Evolutionary conservation across 495 filamentous ascomycete species (phyloP), one percentile per base, ranked within the genome.

Genomic region (Beverwykella pulmonaria): DNA sequence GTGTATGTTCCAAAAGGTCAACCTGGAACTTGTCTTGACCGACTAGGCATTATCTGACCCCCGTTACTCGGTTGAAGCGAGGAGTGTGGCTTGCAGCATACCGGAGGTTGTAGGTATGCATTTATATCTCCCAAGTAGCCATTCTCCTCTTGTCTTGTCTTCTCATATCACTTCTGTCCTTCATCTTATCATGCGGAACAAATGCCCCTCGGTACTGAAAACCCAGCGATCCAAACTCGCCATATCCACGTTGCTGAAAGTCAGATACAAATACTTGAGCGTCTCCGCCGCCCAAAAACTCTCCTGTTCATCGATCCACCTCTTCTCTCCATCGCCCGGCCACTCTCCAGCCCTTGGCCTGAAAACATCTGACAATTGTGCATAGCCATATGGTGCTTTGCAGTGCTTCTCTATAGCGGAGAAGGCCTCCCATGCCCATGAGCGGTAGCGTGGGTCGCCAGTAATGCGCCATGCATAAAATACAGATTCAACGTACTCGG

Each of bases 391-490:
- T n/a, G 57, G 30, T 10, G 75, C 76, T 62, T 73, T 65, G 25
- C 74, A 77, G n/a, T 70, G 49, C 54, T 66, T 73, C 9, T 71
- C 61, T 47, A 75, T 68, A 1, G 70, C 71, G 22, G 52, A 15
- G 57, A 73, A 77, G 20, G 68, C 73, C 27, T 73, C 70, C 75
- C 75, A 77, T 2, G 75, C 74, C 61, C 67, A 69, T 44, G 75
- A 72, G 17, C 63, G 61, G 26, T 71, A 72, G 0, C 63, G 60
- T 34, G 39, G 19, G 14, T 75, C 64, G 22, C 75, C 75, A 15
- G 74, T 77, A 30, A 75, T 71, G 46, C 75, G 69, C 59, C 68
- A 77, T 15, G 68, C 75, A 62, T 75, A 67, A 63, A 77, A 77
- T 19, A 77, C 32, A 26, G 55, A 65, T 50, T 75, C 75, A 15